Evolutionary conservation across 2,329 filamentous ascomycete genomes (phyloP), one percentile per base, ranked within the genome.

Genomic region (Alternaria incomplexa): DNA sequence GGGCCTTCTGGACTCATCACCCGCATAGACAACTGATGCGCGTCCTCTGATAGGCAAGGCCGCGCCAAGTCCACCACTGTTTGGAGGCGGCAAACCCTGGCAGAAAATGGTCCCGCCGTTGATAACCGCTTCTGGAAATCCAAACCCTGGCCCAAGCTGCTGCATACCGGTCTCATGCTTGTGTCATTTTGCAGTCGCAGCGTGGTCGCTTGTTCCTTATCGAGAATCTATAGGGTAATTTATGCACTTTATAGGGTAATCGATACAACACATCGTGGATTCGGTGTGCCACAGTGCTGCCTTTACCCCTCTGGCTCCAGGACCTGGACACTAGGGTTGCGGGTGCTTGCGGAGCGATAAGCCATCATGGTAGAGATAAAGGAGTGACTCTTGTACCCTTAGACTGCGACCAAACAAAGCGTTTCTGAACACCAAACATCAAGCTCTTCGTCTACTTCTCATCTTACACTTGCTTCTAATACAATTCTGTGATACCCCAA

Each of bases 221-320:
- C 70, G 71, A 69, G 64, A 69, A 71, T 63, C 62, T 76, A 77
- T 77, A 71, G 75, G 75, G 74, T 77, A 77, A 78, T 75, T 66
- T 36, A 15, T 56, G 53, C 59, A 66, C 66, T 61, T 69, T 77
- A 78, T 77, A 76, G 75, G 76, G 76, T 78, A 78, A 78, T 75
- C 59, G 65, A 73, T 72, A 73, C 68, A 56, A 65, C 57, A 59
- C 62, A 62, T 62, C 63, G 36, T 62, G 58, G 46, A 58, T 58
- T 60, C 50, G 62, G 51, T 67, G 59, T 57, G 57, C 56, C 44
- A 54, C 40, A n/a, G 20, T 53, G 43, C 48, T 57, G 57, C 25
- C 22, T 51, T 59, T 66, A 57, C 59, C 67, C 64, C 62, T 61
- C 66, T 62, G 63, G 60, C 61, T 54, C 30, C 12, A 53, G 48